Evolutionary conservation across 2,329 filamentous ascomycete species (phyloP).

Genomic region (Alternaria longipes): DNA sequence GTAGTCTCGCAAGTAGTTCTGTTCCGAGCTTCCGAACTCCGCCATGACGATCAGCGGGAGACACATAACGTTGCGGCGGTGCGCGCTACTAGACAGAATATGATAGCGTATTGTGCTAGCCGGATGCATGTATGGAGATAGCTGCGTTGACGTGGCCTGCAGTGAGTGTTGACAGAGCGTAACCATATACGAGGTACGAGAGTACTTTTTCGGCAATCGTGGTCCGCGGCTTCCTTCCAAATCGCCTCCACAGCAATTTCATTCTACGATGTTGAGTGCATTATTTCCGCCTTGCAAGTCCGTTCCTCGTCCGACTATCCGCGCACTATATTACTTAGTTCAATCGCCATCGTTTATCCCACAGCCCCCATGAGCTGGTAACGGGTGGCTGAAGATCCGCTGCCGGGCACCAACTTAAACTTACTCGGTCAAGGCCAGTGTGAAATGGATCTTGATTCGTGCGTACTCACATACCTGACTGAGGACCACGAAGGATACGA

Average conservation of each 20-base stretch:
- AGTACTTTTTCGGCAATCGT: neutral
- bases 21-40: conserved; percentile 9
- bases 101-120: neutral
- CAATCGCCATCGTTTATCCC: neutral
- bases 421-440: neutral
- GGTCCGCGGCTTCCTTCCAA: neutral
- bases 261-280: neutral
- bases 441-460: neutral
- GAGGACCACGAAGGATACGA: neutral
- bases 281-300: neutral
- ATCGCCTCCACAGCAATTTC: neutral
- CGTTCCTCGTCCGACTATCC: neutral
- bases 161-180: neutral
- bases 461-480: neutral
- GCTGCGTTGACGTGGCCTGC: conserved; percentile 5
- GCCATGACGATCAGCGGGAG: conserved; percentile 4
- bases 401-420: neutral
- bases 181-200: conserved; percentile 1
- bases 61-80: conserved; percentile 7
- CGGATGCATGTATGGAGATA: neutral
- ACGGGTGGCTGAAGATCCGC: neutral
- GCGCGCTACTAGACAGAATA: neutral
- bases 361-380: neutral
- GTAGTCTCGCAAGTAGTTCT: conserved; percentile 5
- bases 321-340: neutral